phyloP scores from a whole-genome alignment of 169 alveolate species.

The Cryptosporidium sp. region DNA sequence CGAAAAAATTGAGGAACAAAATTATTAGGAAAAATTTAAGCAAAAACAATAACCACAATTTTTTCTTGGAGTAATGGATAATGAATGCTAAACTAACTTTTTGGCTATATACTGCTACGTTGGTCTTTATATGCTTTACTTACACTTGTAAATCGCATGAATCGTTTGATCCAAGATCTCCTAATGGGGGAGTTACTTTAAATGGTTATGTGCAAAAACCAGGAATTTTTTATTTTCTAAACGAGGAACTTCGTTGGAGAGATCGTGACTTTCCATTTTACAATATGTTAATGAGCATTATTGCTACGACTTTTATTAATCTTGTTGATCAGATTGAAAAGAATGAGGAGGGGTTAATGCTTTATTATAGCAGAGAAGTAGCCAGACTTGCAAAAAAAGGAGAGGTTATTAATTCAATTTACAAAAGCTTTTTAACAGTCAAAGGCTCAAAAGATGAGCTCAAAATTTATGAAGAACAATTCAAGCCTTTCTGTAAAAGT shows the following conservation, averaged over 20 bases:
- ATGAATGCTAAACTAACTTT: background rate
- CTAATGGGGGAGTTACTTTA: conserved; percentile 54
- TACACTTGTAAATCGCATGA: background rate
- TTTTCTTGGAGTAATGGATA: background rate
- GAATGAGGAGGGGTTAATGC: conserved; percentile 44
- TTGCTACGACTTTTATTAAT: conserved; percentile 52
- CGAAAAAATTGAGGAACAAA: background rate
- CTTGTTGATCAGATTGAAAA: conserved; percentile 17
- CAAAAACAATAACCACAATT: background rate
- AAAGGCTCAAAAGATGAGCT: conserved; percentile 57
- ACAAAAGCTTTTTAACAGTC: conserved; percentile 46
- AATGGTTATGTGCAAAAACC: conserved; percentile 72
- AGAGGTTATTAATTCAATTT: conserved; percentile 47
- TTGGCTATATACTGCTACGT: background rate
- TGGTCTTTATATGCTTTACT: background rate
- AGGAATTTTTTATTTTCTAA: conserved; percentile 61
- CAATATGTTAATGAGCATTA: conserved; percentile 36
- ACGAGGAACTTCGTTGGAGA: conserved; percentile 74
- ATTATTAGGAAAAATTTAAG: background rate
- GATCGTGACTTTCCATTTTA: conserved; percentile 69
- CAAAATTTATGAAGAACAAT: conserved; percentile 66
- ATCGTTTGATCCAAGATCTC: conserved; percentile 37
- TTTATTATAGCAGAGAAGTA: conserved; percentile 51
- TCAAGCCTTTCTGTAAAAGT: conserved; percentile 47
- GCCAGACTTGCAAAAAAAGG: conserved; percentile 38